These are phyloP conservation scores for Tuber umbilicatum DNA, from an alignment of 495 filamentous ascomycete genomes.

Conservation along the genomic window DNA sequence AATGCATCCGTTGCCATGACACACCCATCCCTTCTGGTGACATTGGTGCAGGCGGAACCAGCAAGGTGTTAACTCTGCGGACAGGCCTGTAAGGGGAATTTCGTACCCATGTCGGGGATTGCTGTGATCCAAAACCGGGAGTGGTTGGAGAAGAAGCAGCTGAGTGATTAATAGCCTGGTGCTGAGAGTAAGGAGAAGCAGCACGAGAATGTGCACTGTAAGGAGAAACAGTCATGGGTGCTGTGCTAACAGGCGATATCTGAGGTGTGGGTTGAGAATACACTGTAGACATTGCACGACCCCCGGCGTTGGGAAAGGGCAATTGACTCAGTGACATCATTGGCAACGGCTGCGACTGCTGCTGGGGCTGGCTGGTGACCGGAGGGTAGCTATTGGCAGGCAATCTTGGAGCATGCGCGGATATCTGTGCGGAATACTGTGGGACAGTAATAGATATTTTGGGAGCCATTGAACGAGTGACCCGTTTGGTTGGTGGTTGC, in stretches of 20 bases:
- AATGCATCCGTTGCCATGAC: slow-evolving; percentile 83
- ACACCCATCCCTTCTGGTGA: slow-evolving; percentile 68
- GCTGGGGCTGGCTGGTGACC: slow-evolving; percentile 42
- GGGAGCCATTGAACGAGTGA: slow-evolving; percentile 40
- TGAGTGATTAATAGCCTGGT: slow-evolving; percentile 53
- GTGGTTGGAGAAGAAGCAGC: slow-evolving; percentile 47
- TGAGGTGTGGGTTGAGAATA: slow-evolving; percentile 50
- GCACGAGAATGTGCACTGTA: slow-evolving; percentile 45
- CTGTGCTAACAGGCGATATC: slow-evolving; percentile 47
- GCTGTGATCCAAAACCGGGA: slow-evolving; percentile 47
- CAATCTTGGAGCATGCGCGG: slow-evolving; percentile 29
- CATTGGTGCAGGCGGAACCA: slow-evolving; percentile 77
- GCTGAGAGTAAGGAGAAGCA: slow-evolving; percentile 48
- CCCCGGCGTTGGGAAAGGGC: slow-evolving; percentile 45
- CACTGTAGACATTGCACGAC: slow-evolving; percentile 57
- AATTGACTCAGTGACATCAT: slow-evolving; percentile 45
- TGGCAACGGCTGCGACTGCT: slow-evolving; percentile 41
- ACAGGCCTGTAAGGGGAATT: slow-evolving; percentile 89
- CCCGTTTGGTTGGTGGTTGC: slow-evolving; percentile 39
- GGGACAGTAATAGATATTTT: slow-evolving; percentile 31
- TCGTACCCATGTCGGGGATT: slow-evolving; percentile 47
- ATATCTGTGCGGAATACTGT: slow-evolving; percentile 34
- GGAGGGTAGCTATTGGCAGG: slow-evolving; percentile 27
- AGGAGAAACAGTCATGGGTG: slow-evolving; percentile 24
- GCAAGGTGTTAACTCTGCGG: slow-evolving; percentile 75